Evolutionary conservation across 116 monocot genomes (phyloP), one percentile per base, ranked within the genome.

Genomic region (Cymodocea nodosa): DNA sequence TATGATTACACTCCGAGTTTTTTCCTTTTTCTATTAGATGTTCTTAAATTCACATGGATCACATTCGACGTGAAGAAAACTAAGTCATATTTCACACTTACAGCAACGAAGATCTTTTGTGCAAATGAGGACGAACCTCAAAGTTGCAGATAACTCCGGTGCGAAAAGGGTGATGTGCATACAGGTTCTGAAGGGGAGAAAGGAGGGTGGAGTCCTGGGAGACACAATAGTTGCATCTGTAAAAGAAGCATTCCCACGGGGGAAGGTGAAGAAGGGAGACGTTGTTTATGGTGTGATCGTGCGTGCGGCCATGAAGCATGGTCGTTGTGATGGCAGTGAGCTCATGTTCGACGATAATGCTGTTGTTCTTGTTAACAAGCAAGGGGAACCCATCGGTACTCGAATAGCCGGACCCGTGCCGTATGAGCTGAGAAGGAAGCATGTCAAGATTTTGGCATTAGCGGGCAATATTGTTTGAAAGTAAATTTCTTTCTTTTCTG

Each of bases 231-330:
- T 94, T 54, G 89, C 82, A 9, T 94, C 94, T 5, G 94, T 89
- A 4, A 89, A 94, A 63, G 89, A 94, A 72, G 94, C 94, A 13
- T 82, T 87, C 22, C 90, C 90, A 6, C 74, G 80, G 5, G 90
- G 94, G 23, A 94, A 94, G 61, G 94, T 94, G 20, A 94, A 94
- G 80, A 94, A 94, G 75, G 90, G 94, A 69, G 94, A 94, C 49
- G 94, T 89, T 2, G 94, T 94, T 4, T 94, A 94, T 49, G 94
- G 90, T 12, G 90, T 94, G 15, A 84, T 94, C 4, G 90, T 94
- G 13, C 87, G 94, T 68, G 94, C 94, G 16, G 89, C 94, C 14
- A 89, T 94, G 94, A 86, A 87, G 61, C 75, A 74, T 15, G 82
- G 87, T 2, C 77, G 94, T 3, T 78, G 80, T 49, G 94, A 94